A percentile compares a stretch with the other conserved stretches of the same genome.
Conservation (phyloP, 2,329 filamentous ascomycete species). For the Fonsecaea nubica region DNA sequence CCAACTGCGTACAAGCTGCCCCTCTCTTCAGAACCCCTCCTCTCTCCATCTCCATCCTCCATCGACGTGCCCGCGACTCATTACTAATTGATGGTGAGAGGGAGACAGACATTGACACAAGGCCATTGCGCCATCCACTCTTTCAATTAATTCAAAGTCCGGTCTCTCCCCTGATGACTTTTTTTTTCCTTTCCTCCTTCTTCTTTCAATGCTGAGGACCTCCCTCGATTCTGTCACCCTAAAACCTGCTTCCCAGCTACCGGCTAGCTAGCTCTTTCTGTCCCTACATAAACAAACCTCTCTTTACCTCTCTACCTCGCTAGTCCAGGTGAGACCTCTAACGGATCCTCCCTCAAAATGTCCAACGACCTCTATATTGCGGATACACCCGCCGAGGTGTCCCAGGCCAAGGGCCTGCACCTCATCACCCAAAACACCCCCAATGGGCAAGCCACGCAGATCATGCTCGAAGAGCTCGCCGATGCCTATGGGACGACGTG, state of each 20-base stretch:
- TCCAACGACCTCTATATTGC: slow-evolving; percentile 49
- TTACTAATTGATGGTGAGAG: slow-evolving; percentile 6
- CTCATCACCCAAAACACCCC: slow-evolving; percentile 60
- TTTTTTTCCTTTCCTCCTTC: neutral
- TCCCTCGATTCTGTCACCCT: neutral
- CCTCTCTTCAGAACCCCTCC: neutral
- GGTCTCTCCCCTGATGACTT: slow-evolving; percentile 14
- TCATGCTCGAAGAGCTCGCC: slow-evolving; percentile 62
- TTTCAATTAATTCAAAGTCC: neutral
- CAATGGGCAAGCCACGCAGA: slow-evolving; percentile 61
- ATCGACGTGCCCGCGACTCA: slow-evolving; percentile 1
- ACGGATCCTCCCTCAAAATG: slow-evolving; percentile 3
- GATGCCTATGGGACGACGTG: slow-evolving; percentile 58
- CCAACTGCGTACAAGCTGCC: too few species aligned
- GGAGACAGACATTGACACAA: neutral
- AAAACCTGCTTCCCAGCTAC: neutral
- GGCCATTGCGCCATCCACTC: slow-evolving; percentile 6
- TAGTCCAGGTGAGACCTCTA: neutral
- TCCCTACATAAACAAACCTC: neutral
- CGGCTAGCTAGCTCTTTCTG: neutral
- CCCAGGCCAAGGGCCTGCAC: slow-evolving; percentile 59
- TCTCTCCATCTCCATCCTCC: neutral
- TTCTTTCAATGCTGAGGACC: slow-evolving; percentile 10
- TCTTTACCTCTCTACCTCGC: neutral
- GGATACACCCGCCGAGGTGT: slow-evolving; percentile 55